Conservation (phyloP, 192 early-diverging fungal genomes). For the Coemansia sp. region DNA sequence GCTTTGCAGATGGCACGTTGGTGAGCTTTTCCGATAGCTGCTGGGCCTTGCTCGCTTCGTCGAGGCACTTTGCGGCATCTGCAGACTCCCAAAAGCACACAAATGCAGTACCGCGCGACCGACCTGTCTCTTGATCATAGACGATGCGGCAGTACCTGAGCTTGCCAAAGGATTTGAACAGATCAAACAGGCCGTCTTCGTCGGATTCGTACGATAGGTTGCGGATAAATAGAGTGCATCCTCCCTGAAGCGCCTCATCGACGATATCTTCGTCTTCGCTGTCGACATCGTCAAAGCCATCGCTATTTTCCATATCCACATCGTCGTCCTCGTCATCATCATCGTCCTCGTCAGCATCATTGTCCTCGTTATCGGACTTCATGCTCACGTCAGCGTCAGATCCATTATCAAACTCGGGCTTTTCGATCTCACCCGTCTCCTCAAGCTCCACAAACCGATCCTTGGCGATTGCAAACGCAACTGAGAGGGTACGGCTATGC, state of each 20-base stretch:
- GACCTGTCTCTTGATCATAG: constrained; percentile 77
- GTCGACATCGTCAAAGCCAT: constrained; percentile 35
- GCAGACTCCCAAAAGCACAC: constrained; percentile 76
- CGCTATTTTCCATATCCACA: constrained; percentile 37
- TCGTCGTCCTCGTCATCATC: constrained; percentile 28
- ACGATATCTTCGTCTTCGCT: constrained; percentile 47
- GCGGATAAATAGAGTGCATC: constrained; percentile 88
- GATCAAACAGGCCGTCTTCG: constrained; percentile 71
- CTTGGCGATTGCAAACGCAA: constrained; percentile 84
- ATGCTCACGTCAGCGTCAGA: constrained; percentile 30
- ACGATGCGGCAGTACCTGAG: constrained; percentile 83
- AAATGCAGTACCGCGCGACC: constrained; percentile 93
- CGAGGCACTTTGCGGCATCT: constrained; percentile 76
- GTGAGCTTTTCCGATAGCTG: constrained; percentile 55
- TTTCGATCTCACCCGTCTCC: constrained; percentile 58
- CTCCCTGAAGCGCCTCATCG: constrained; percentile 57
- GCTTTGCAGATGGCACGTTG: constrained; percentile 35
- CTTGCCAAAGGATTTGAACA: constrained; percentile 52
- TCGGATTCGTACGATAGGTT: constrained; percentile 92
- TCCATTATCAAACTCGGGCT: constrained; percentile 28
- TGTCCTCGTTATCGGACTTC: constrained; percentile 44
- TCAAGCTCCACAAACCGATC: constrained; percentile 65
- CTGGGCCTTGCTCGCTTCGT: constrained; percentile 64
- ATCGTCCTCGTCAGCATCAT: constrained; percentile 38
- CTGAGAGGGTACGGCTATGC: constrained; percentile 72